Conservation (phyloP, 225 moss, liverwort and hornwort species). For the Antitrichia curtipendula region DNA sequence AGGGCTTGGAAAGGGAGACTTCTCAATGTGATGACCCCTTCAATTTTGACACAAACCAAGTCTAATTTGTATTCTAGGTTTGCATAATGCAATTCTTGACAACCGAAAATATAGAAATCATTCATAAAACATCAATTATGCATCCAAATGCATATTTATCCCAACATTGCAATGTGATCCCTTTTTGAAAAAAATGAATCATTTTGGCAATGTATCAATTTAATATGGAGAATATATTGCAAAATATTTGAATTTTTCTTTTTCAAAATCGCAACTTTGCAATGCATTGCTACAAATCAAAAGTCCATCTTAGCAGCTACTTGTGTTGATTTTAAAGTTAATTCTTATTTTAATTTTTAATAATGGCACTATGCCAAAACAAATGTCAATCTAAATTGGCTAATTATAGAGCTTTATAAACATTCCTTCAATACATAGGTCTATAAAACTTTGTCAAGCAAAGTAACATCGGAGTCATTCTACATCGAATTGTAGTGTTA, state of each 20-base stretch:
- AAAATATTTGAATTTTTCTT: no score
- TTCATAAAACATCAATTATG: background rate
- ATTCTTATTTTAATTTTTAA: background rate
- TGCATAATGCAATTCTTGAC: accelerated
- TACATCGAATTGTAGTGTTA: no score
- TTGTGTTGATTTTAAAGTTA: background rate
- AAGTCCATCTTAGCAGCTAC: background rate
- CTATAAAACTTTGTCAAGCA: no score
- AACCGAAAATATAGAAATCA: background rate
- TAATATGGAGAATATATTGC: no score
- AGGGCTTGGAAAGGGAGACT: no score
- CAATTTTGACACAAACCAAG: no score
- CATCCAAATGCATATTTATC: background rate
- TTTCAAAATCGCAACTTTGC: background rate
- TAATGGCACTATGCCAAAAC: background rate
- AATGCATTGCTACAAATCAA: background rate
- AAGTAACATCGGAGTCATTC: no score
- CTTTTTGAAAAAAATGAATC: no score
- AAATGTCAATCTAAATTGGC: background rate
- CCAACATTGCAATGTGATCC: background rate
- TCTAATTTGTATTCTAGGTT: background rate
- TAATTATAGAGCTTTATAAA: background rate
- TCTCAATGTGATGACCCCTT: no score
- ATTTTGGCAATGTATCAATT: no score
- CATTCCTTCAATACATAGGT: background rate